A percentile compares a stretch with the other conserved stretches of the same genome.
phyloP scores from a whole-genome alignment of 2,329 filamentous ascomycete genomes.

The Domatiomyces catenatus region DNA sequence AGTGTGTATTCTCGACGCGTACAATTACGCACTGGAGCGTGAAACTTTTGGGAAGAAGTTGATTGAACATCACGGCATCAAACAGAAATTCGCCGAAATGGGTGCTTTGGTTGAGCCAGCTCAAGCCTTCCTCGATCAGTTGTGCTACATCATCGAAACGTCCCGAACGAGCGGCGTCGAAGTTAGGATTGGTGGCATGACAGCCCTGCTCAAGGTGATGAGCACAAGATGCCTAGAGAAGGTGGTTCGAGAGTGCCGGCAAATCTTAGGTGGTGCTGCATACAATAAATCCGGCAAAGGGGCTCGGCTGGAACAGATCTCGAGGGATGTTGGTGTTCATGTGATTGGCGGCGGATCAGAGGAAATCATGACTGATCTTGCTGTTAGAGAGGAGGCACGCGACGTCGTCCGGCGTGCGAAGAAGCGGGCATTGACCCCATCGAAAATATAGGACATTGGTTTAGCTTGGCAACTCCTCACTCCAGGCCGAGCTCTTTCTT shows the following conservation, averaged over 20 bases:
- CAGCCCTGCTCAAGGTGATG: slow-evolving; percentile 54
- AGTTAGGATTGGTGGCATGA: slow-evolving; percentile 51
- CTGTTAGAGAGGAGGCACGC: slow-evolving; percentile 55
- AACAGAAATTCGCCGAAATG: slow-evolving; percentile 54
- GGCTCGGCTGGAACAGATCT: slow-evolving; percentile 53
- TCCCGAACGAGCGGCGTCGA: slow-evolving; percentile 31
- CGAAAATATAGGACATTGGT: slow-evolving; percentile 9
- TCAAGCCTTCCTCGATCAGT: slow-evolving; percentile 47
- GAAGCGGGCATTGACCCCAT: slow-evolving; percentile 12
- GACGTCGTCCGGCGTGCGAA: slow-evolving; percentile 32
- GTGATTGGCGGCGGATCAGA: slow-evolving; percentile 55
- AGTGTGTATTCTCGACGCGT: slow-evolving; percentile 44
- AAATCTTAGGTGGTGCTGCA: slow-evolving; percentile 53
- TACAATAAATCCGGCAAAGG: slow-evolving; percentile 56
- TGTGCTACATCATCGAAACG: slow-evolving; percentile 35
- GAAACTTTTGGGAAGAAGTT: slow-evolving; percentile 55
- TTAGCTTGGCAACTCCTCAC: slow-evolving; percentile 2
- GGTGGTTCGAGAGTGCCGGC: slow-evolving; percentile 40
- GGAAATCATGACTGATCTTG: slow-evolving; percentile 57
- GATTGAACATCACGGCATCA: slow-evolving; percentile 59
- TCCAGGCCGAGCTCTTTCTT: slow-evolving; percentile 36
- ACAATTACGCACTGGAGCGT: slow-evolving; percentile 50
- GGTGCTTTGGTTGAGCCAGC: slow-evolving; percentile 54
- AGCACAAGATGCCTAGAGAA: slow-evolving; percentile 38
- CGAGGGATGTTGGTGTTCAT: slow-evolving; percentile 45